Percentiles rank a stretch among this genome's conserved stretches.
Conservation (phyloP, 2,329 filamentous ascomycete species). For the Cyanodermella asteris region DNA sequence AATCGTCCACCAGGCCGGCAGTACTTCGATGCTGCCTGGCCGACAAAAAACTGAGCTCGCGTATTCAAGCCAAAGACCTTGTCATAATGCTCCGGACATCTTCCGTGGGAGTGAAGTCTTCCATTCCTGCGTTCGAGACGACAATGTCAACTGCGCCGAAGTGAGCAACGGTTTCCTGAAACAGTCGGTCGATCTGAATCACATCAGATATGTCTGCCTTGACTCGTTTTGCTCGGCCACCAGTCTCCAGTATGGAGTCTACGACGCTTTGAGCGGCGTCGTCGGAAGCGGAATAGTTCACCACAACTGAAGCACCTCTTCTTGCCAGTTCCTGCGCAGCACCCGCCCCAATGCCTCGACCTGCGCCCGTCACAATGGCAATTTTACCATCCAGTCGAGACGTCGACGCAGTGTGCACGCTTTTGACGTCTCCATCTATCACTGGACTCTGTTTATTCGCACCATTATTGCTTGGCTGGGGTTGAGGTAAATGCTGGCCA, state of each 20-base stretch:
- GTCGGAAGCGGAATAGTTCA: constrained; percentile 8
- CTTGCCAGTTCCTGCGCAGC: constrained; percentile 7
- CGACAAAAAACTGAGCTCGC: constrained; percentile 41
- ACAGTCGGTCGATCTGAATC: constrained; percentile 5
- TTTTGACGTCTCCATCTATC: no score
- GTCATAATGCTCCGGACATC: constrained; percentile 28
- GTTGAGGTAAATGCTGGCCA: no score
- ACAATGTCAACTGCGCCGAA: constrained; percentile 7
- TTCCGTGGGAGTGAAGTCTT: constrained; percentile 5
- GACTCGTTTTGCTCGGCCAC: constrained; percentile 5
- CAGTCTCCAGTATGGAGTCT: constrained; percentile 2
- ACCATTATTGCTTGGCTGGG: no score
- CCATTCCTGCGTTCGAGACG: constrained; percentile 6
- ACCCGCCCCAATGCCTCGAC: constrained; percentile 6
- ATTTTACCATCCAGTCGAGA: constrained; percentile 7
- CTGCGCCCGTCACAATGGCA: constrained; percentile 7
- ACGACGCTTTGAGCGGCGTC: constrained; percentile 5
- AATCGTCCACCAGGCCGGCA: constrained; percentile 29
- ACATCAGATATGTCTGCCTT: constrained; percentile 7
- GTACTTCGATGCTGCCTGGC: constrained; percentile 32
- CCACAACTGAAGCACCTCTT: constrained; percentile 5
- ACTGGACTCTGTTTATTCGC: no score
- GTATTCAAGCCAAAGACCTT: constrained; percentile 40
- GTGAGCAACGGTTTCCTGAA: constrained; percentile 3
- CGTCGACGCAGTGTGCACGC: no score